Evolutionary conservation across 1,284 basidiomycete species (phyloP).

Genomic region (Baeospora myosura): DNA sequence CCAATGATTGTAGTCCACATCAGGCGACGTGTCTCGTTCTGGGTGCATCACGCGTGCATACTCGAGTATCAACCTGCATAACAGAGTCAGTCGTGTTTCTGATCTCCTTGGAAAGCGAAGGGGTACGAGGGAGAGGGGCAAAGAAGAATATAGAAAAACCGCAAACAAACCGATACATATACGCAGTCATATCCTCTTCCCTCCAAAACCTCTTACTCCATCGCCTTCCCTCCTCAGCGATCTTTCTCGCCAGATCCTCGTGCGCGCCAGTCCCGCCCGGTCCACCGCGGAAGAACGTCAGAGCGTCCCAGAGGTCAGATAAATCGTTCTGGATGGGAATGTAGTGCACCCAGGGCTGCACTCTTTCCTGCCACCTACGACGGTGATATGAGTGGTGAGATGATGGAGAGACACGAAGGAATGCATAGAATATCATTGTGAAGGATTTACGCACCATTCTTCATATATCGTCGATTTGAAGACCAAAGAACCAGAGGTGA

Average conservation of each 20-base stretch:
- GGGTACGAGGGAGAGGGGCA: too few relatives aligned
- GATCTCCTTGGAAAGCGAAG: too few relatives aligned
- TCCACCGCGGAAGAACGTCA: conserved; percentile 19
- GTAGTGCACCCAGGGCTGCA: conserved; percentile 54
- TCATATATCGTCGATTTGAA: conserved; percentile 61
- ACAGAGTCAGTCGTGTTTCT: too few relatives aligned
- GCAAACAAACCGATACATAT: too few relatives aligned
- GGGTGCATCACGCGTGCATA: conserved; percentile 43
- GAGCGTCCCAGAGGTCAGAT: conserved; percentile 46
- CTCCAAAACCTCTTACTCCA: conserved; percentile 57
- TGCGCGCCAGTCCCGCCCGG: conserved; percentile 27
- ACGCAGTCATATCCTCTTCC: conserved; percentile 52
- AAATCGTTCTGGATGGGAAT: conserved; percentile 50
- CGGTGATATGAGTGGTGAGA: too few relatives aligned
- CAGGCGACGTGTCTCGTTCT: too few relatives aligned
- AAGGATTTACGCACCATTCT: conserved; percentile 43
- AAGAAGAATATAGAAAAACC: too few relatives aligned
- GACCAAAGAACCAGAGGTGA: conserved; percentile 54
- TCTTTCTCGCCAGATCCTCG: conserved; percentile 44
- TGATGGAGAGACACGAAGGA: conserved; percentile 3
- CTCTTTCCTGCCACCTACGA: conserved; percentile 35
- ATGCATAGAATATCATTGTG: conserved; percentile 8
- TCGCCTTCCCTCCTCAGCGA: conserved; percentile 43
- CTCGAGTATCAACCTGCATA: conserved; percentile 37
- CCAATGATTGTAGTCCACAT: too few relatives aligned